Conservation (phyloP, 1,284 basidiomycete genomes). For the Cutaneotrichosporon sp. region DNA sequence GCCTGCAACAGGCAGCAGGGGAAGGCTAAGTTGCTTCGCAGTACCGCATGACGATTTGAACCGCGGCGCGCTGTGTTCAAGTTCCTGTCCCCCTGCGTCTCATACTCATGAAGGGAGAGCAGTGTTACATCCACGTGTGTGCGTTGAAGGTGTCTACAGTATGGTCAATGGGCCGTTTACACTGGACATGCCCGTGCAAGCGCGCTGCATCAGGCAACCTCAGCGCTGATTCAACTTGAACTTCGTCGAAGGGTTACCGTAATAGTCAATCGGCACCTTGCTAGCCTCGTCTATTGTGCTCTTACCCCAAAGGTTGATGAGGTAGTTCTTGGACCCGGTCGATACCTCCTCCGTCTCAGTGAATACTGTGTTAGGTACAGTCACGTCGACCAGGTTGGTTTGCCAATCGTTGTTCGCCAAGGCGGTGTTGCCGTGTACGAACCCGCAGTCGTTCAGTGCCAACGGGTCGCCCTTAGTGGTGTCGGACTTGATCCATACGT, state of each 20-base stretch:
- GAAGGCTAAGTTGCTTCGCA: no score
- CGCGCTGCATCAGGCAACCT: no score
- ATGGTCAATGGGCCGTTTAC: no score
- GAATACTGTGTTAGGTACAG: background rate
- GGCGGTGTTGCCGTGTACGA: background rate
- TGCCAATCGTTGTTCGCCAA: background rate
- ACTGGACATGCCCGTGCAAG: no score
- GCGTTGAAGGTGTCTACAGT: no score
- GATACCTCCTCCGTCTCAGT: background rate
- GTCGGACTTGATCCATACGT: background rate
- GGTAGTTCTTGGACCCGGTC: background rate
- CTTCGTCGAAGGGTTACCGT: background rate
- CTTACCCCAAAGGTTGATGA: background rate
- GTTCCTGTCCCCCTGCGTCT: no score
- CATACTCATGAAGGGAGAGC: no score
- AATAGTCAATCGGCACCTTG: background rate
- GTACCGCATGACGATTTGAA: no score
- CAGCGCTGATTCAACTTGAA: background rate
- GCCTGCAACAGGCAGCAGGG: no score
- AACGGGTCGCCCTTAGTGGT: background rate
- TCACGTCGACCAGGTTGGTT: background rate
- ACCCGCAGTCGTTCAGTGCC: background rate
- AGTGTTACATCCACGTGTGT: no score
- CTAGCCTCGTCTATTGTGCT: background rate
- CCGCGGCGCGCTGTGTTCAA: no score